These are phyloP conservation scores for Globisporangium canariense DNA, from an alignment of 352 stramenopile genomes.

Conservation along the genomic window DNA sequence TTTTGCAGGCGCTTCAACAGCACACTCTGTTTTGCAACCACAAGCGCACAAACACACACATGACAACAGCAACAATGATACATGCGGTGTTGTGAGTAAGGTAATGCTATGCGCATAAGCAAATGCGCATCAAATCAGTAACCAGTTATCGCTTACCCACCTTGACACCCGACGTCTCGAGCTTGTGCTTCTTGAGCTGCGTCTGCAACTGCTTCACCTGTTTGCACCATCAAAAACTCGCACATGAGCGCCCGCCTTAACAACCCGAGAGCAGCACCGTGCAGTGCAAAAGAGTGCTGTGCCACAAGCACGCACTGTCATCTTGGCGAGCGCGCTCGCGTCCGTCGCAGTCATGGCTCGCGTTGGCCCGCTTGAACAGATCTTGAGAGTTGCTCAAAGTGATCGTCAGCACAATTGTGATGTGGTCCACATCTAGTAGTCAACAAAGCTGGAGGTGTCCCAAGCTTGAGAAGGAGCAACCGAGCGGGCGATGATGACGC, in stretches of 20 bases:
- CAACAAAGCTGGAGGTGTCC: no score
- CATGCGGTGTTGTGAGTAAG: no score
- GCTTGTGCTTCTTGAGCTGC: slow-evolving; percentile 35
- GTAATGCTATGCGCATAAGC: no score
- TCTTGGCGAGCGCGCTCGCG: neutral
- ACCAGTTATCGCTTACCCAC: slow-evolving; percentile 17
- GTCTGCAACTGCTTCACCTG: slow-evolving; percentile 57
- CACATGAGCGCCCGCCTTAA: neutral
- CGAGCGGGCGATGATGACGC: no score
- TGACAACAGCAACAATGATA: neutral
- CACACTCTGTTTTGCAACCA: slow-evolving; percentile 20
- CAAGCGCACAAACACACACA: neutral
- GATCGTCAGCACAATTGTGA: no score
- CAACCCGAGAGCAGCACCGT: neutral
- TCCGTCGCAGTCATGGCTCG: neutral
- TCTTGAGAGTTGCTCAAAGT: no score
- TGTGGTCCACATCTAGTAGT: no score
- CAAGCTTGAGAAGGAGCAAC: no score
- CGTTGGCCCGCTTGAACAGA: neutral
- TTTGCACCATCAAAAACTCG: no score
- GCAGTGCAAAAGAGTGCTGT: neutral
- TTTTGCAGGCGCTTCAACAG: slow-evolving; percentile 35
- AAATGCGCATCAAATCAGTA: neutral
- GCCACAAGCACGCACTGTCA: neutral
- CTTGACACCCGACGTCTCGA: slow-evolving; percentile 42